Evolutionary conservation across 768 basidiomycete species (phyloP).

Genomic region (Tylopilus sp.): DNA sequence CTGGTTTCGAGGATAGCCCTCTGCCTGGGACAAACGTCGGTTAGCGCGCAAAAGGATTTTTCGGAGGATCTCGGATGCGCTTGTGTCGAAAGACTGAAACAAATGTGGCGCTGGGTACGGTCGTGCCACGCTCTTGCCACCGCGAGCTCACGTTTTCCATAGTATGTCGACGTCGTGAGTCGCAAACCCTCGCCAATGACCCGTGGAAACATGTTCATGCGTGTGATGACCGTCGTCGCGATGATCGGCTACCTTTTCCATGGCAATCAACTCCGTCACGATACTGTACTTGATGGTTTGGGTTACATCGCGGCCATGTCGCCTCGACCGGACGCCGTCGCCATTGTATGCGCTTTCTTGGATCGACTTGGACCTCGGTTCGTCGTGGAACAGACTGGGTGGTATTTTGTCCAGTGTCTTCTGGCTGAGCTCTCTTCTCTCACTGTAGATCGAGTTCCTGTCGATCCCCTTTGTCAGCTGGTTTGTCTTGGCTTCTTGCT

Average conservation of each 20-base stretch:
- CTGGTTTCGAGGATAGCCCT: conserved; percentile 8
- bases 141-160: conserved; percentile 2
- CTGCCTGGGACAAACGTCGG: conserved; percentile 6
- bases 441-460: neutral
- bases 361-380: conserved; percentile 18
- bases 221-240: conserved; percentile 13
- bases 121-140: neutral
- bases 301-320: conserved; percentile 12
- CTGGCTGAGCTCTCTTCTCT: conserved; percentile 6
- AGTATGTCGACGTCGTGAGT: conserved; percentile 8
- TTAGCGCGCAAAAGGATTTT: conserved; percentile 7
- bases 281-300: conserved; percentile 3
- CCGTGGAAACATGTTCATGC: conserved; percentile 9
- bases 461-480: conserved; percentile 15
- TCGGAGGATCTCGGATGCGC: conserved; percentile 5
- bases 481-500: conserved; percentile 7
- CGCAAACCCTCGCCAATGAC: neutral
- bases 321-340: conserved; percentile 19
- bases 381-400: conserved; percentile 4
- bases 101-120: conserved; percentile 18
- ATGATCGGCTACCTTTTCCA: conserved; percentile 17
- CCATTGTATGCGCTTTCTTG: conserved; percentile 12
- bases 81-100: conserved; percentile 13
- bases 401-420: conserved; percentile 14
- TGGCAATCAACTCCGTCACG: conserved; percentile 7